Conservation (phyloP, 805 yeast genomes). For the Cyberlindnera xylosilytica region DNA sequence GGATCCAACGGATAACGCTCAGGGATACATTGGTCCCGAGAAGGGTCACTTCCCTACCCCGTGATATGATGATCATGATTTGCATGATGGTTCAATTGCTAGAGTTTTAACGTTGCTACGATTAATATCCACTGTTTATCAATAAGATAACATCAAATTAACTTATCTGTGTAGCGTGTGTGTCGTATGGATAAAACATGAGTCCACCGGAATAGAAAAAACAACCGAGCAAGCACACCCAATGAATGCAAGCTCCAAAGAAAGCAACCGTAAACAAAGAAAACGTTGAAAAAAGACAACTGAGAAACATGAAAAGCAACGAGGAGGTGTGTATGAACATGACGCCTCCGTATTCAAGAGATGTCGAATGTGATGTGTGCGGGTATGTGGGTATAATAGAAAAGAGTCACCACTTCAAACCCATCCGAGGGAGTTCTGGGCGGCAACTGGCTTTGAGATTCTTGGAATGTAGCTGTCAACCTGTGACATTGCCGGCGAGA, state of each 20-base stretch:
- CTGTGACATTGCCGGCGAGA: conserved; percentile 23
- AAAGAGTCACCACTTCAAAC: conserved; percentile 24
- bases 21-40: conserved; percentile 23
- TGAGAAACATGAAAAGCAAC: not conserved
- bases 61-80: no score
- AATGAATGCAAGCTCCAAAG: not conserved
- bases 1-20: conserved; percentile 8
- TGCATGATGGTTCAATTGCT: no score
- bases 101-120: no score
- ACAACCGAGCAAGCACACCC: no score
- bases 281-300: not conserved
- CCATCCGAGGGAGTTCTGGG: conserved; percentile 76
- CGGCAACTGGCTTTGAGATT: conserved; percentile 67
- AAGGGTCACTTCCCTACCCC: conserved; percentile 15
- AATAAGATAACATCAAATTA: no score
- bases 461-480: conserved; percentile 35
- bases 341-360: not conserved
- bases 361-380: not conserved
- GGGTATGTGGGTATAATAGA: not conserved
- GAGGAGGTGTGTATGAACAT: not conserved
- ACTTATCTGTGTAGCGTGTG: not conserved
- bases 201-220: not conserved
- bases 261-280: not conserved
- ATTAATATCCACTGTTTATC: no score
- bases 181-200: not conserved